Conservation (phyloP, 345 rosid species). For the Salix viminalis region DNA sequence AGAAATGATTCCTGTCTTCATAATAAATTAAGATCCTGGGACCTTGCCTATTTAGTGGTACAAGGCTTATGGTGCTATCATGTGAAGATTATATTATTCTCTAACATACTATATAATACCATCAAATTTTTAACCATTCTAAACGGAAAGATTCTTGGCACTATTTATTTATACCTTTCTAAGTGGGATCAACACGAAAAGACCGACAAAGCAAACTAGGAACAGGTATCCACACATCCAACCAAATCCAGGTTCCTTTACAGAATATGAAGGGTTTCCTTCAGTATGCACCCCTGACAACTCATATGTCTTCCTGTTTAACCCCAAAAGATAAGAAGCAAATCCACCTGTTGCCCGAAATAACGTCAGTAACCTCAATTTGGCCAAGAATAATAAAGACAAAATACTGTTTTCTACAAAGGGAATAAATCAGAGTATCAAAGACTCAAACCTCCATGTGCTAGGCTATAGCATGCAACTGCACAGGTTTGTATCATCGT, state of each 20-base stretch:
- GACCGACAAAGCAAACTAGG: constrained; percentile 85
- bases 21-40: background rate
- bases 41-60: background rate
- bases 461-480: constrained; percentile 85
- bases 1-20: background rate
- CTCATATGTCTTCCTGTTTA: constrained; percentile 76
- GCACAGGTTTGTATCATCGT: constrained; percentile 95
- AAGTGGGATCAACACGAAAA: constrained; percentile 87
- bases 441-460: constrained; percentile 66
- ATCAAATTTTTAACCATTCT: background rate
- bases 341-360: constrained; percentile 62
- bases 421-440: background rate
- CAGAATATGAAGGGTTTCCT: constrained; percentile 59
- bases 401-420: background rate
- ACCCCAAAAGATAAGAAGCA: constrained; percentile 82
- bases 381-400: background rate
- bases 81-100: too few species aligned
- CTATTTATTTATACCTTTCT: constrained; percentile 47
- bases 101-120: background rate
- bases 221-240: constrained; percentile 92
- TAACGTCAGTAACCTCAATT: background rate
- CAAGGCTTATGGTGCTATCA: too few species aligned
- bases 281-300: constrained; percentile 61
- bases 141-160: background rate
- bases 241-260: constrained; percentile 85